Evolutionary conservation across 2,329 filamentous ascomycete species (phyloP), one percentile per base, ranked within the genome.

Genomic region (Mycosphaerella sp.): DNA sequence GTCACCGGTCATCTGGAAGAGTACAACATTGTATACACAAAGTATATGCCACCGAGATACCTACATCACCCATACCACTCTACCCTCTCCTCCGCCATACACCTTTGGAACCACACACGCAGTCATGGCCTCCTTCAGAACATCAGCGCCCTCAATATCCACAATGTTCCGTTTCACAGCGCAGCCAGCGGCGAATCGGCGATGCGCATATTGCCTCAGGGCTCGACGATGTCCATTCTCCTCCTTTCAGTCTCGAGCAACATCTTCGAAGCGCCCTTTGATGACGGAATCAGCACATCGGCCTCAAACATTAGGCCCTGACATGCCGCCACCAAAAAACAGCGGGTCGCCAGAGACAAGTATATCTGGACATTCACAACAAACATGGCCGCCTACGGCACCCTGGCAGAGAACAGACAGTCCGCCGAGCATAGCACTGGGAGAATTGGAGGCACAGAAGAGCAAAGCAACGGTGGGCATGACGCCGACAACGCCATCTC

Each of bases 361-460:
- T 31, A 83, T 85, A 62, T 76, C 80, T 8, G 76, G 77, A 38
- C 73, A 73, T 38, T 72, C 74, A 60, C 70, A 77, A 48, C 70
- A 74, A 57, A 67, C 73, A 51, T 74, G 77, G 61, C 75, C 76
- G 45, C 73, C 72, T n/a, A 71, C 72, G 47, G 70, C 75, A n/a
- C 72, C 76, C 34, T 75, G 72, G 59, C 64, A 69, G 41, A 58
- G 68, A 10, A 64, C 67, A 43, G 69, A 69, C 36, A 65, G 70
- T 54, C 65, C 68, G 23, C 62, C 72, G 1, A 72, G 69, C n/a
- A 64, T 77, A 29, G 77, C 77, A 55, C 62, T 84, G 21, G 72
- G 77, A 26, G 86, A 90, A 68, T 70, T 72, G 44, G 84, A 87
- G 67, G 81, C 84, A 1, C 86, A 90, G 67, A 85, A 82, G 67